Evolutionary conservation across 2,329 filamentous ascomycete genomes (phyloP).

Genomic region (Thyridium curvatum): DNA sequence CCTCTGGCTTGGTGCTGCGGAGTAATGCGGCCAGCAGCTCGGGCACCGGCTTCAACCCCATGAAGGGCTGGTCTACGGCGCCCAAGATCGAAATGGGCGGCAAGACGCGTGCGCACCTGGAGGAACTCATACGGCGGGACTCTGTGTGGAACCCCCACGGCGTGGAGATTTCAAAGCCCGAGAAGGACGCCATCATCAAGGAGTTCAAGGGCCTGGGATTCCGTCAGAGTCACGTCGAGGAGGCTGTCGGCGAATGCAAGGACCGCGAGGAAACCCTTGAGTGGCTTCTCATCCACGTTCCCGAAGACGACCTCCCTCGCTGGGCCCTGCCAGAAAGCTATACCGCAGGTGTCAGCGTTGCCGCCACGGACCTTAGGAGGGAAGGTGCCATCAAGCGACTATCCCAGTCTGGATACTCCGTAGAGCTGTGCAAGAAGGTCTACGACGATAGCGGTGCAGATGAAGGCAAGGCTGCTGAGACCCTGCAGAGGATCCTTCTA

Average conservation of each 20-base stretch:
- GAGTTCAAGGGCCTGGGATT: constrained; percentile 79
- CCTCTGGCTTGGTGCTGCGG: constrained; percentile 47
- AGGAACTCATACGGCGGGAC: constrained; percentile 69
- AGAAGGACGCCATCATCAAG: constrained; percentile 56
- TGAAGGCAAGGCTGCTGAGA: constrained; percentile 71
- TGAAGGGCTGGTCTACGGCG: constrained; percentile 75
- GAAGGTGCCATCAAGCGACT: constrained; percentile 81
- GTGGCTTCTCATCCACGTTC: constrained; percentile 94
- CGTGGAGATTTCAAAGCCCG: constrained; percentile 53
- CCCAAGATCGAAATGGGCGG: constrained; percentile 92
- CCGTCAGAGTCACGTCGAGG: constrained; percentile 80
- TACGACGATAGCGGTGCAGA: constrained; percentile 65
- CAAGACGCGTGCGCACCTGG: constrained; percentile 70
- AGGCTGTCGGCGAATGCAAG: constrained; percentile 82
- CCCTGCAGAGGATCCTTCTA: constrained; percentile 67
- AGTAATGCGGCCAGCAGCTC: constrained; percentile 30
- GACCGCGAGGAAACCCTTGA: constrained; percentile 89
- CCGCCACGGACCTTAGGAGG: constrained; percentile 70
- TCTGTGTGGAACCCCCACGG: constrained; percentile 83
- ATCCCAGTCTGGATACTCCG: constrained; percentile 74
- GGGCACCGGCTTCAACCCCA: constrained; percentile 33
- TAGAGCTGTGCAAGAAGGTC: constrained; percentile 74
- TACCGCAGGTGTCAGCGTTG: constrained; percentile 81
- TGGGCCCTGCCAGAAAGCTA: constrained; percentile 94
- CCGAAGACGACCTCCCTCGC: constrained; percentile 88